Percentiles rank a stretch among this genome's conserved stretches.
Evolutionary conservation across 768 basidiomycete genomes (phyloP).

Genomic region (Agaricus blazei): DNA sequence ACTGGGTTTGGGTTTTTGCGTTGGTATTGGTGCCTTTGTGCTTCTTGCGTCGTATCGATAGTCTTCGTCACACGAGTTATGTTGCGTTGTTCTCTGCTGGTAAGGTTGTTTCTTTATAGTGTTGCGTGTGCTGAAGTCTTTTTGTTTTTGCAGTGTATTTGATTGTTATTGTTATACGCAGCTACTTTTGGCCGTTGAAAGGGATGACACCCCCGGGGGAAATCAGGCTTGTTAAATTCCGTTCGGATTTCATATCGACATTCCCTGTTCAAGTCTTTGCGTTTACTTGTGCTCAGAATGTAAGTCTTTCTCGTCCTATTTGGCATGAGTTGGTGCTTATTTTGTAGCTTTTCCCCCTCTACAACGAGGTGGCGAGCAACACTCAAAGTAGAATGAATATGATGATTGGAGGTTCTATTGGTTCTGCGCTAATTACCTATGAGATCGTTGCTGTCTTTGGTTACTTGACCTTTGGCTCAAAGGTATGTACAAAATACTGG

Average conservation of each 20-base stretch:
- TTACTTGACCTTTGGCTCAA: conserved; percentile 90
- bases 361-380: conserved; percentile 84
- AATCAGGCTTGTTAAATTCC: conserved; percentile 66
- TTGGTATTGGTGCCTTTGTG: conserved; percentile 71
- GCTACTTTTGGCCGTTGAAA: conserved; percentile 71
- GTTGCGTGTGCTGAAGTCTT: neutral
- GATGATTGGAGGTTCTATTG: conserved; percentile 86
- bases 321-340: neutral
- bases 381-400: conserved; percentile 80
- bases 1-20: conserved; percentile 83
- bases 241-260: conserved; percentile 71
- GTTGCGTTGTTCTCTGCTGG: conserved; percentile 87
- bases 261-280: conserved; percentile 95
- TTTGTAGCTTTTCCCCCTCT: conserved; percentile 82
- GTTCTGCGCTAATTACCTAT: conserved; percentile 77
- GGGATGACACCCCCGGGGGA: conserved; percentile 63
- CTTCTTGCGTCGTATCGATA: conserved; percentile 81
- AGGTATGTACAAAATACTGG: conserved; percentile 35
- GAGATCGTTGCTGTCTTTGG: conserved; percentile 86
- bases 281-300: conserved; percentile 91
- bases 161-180: conserved; percentile 71
- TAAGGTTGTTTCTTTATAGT: conserved; percentile 30
- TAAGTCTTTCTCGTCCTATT: conserved; percentile 28
- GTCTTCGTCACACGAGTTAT: conserved; percentile 87
- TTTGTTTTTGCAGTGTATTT: conserved; percentile 53